These are phyloP conservation scores for Intubia oerlemansii DNA, from an alignment of 2,329 filamentous ascomycete genomes.

Conservation along the genomic window DNA sequence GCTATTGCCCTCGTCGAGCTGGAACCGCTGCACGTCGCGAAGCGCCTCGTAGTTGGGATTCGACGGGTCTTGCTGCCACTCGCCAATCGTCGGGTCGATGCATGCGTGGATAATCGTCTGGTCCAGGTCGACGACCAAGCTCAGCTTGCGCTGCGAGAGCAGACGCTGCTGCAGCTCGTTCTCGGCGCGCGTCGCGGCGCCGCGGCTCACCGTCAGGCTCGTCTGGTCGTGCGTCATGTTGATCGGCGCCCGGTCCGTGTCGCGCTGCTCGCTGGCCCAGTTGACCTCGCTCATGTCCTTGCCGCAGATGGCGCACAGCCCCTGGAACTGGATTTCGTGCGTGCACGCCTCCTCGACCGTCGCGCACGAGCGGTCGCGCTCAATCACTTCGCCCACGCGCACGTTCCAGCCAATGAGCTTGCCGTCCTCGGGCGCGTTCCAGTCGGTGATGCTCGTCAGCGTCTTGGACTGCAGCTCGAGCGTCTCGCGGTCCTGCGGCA, in stretches of 20 bases:
- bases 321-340: conserved; percentile 78
- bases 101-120: conserved; percentile 98
- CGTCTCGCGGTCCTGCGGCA: conserved; percentile 39
- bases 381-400: conserved; percentile 40
- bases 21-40: conserved; percentile 72
- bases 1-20: conserved; percentile 71
- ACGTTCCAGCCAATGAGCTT: conserved; percentile 60
- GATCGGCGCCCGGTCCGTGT: conserved; percentile 73
- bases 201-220: conserved; percentile 62
- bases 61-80: conserved; percentile 75
- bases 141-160: conserved; percentile 63
- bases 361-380: conserved; percentile 35
- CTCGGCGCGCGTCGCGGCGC: conserved; percentile 63
- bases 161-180: conserved; percentile 71
- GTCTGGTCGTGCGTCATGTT: conserved; percentile 91
- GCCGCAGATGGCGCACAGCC: conserved; percentile 79
- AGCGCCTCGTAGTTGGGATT: conserved; percentile 87
- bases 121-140: conserved; percentile 87
- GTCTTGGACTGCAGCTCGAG: conserved; percentile 42
- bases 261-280: conserved; percentile 61
- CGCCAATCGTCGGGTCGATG: conserved; percentile 85
- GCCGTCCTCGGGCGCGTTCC: conserved; percentile 69
- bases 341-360: conserved; percentile 80
- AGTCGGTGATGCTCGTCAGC: conserved; percentile 52
- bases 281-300: conserved; percentile 87